These are phyloP conservation scores for Hypholoma fasciculare DNA, from an alignment of 768 basidiomycete species.

Conservation along the genomic window DNA sequence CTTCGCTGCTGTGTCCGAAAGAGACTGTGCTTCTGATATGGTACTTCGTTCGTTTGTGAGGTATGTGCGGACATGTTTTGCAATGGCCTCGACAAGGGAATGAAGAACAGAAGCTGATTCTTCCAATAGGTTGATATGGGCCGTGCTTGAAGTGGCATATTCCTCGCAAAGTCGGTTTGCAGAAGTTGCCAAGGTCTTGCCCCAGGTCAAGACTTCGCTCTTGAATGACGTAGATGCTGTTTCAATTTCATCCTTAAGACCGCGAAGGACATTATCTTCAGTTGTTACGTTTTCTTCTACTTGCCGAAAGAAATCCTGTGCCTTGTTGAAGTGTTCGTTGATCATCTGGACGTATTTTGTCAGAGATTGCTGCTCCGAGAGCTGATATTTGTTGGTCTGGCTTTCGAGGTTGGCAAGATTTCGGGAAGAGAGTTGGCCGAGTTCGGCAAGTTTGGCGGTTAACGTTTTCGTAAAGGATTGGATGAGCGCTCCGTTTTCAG, in stretches of 20 bases:
- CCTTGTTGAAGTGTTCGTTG: constrained; percentile 54
- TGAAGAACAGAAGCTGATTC: constrained; percentile 58
- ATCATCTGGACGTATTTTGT: constrained; percentile 51
- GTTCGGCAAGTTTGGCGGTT: constrained; percentile 57
- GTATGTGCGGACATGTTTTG: constrained; percentile 58
- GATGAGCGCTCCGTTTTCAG: constrained; percentile 61
- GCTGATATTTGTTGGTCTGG: constrained; percentile 57
- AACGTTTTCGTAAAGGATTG: constrained; percentile 53
- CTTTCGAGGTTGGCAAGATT: constrained; percentile 51
- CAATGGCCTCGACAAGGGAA: constrained; percentile 58
- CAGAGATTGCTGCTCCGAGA: constrained; percentile 56
- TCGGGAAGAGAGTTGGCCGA: constrained; percentile 57
- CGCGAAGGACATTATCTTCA: constrained; percentile 51
- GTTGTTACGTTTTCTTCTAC: constrained; percentile 58
- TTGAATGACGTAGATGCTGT: constrained; percentile 50
- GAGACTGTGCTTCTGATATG: constrained; percentile 45
- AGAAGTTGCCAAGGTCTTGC: constrained; percentile 45
- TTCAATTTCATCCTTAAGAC: constrained; percentile 48
- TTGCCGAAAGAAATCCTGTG: constrained; percentile 50
- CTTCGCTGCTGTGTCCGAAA: constrained; percentile 41
- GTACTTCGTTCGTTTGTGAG: constrained; percentile 54
- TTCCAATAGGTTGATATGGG: constrained; percentile 54
- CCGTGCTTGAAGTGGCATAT: constrained; percentile 41
- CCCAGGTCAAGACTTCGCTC: constrained; percentile 55
- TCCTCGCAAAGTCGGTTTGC: constrained; percentile 49